Base-by-base conservation (phyloP, 2,329 filamentous ascomycete genomes). In the Thielaviopsis cerberus region DNA sequence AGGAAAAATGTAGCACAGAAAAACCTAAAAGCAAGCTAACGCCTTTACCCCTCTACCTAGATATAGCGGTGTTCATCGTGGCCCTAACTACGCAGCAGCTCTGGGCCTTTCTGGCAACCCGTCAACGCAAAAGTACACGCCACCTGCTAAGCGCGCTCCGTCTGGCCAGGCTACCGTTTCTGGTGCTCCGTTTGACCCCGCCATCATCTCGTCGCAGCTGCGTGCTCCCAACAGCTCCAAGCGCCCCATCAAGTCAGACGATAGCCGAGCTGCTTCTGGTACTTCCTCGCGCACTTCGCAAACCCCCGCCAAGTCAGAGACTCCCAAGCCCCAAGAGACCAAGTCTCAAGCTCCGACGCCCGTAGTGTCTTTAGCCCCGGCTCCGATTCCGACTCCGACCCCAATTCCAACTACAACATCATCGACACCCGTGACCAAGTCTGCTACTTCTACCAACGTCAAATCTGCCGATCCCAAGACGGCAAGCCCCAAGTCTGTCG, bases 131-230 rank as follows among this genome's bases (percentile, higher is more conserved):
- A 91, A 88, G 69, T 98, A 98, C 69, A 94, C 86, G 0, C 91
- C 92, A 34, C 92, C 92, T 4, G 91, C 88, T 20, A 81, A 88
- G 69, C 82, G 92, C 64, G 85, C 90, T 8, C 87, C 88, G 20
- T 80, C 85, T 30, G 82, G 76, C 25, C 80, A 87, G 62, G 75
- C 88, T 4, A 86, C 83, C 8, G 83, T 90, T 23, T 77, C 81
- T 63, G 85, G 88, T 51, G 86, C 82, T 48, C 87, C 87, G 15
- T 79, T 91, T 55, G 88, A 95, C 67, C 88, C 88, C 61, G 87
- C 90, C 34, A 94, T 94, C 66, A 94, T 96, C 65, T 91, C 88
- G 6, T 83, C 88, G n/a, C 84, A 89, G 66, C 74, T 94, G 60
- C 54, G 58, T 26, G 24, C 26, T 50, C 23, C 60, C 41, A 57